Percentiles rank a stretch among this genome's conserved stretches.
Conservation (phyloP, 1,284 basidiomycete species). For the Malassezia obtusa region DNA sequence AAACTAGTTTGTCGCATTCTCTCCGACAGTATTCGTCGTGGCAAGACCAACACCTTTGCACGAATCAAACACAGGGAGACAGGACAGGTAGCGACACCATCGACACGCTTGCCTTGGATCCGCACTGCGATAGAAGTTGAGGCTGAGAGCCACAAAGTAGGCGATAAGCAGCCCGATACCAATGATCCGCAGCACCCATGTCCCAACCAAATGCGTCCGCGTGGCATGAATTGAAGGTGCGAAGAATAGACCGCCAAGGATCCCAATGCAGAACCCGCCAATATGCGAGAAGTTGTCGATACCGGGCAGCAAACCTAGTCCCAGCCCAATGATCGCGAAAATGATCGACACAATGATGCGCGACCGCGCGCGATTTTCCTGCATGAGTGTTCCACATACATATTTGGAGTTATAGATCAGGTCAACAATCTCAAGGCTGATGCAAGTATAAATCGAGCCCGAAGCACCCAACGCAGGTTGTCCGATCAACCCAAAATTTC, state of each 20-base stretch:
- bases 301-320: constrained; percentile 57
- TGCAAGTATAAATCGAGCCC: constrained; percentile 79
- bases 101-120: constrained; percentile 59
- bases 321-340: constrained; percentile 73
- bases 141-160: constrained; percentile 68
- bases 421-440: constrained; percentile 72
- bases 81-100: constrained; percentile 60
- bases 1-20: background rate
- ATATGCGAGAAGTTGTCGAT: constrained; percentile 52
- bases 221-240: constrained; percentile 76
- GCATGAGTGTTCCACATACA: constrained; percentile 53
- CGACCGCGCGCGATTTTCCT: constrained; percentile 29
- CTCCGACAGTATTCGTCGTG: constrained; percentile 3
- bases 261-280: constrained; percentile 47
- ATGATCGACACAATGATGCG: constrained; percentile 70
- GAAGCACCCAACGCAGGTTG: constrained; percentile 86
- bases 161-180: constrained; percentile 66
- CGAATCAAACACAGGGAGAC: constrained; percentile 27
- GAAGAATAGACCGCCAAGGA: constrained; percentile 65
- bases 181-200: constrained; percentile 63
- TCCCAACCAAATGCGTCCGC: constrained; percentile 62
- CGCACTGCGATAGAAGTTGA: constrained; percentile 80
- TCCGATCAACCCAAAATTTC: constrained; percentile 75
- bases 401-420: constrained; percentile 85
- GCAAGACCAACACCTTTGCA: constrained; percentile 27